Conservation (phyloP, 257 asterid species). For the Voacanga thouarsii region DNA sequence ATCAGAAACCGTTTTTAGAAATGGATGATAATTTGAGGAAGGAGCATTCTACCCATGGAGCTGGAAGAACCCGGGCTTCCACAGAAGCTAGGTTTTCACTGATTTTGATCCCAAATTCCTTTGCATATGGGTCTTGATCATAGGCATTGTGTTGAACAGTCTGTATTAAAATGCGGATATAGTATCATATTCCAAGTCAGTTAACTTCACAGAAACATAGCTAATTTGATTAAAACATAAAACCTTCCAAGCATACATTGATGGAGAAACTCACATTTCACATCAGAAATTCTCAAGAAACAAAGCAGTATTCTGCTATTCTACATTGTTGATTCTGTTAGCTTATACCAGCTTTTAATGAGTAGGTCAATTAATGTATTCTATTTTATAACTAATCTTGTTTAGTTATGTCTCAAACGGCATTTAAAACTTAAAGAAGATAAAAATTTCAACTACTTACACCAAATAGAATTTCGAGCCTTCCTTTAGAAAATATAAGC, state of each 20-base stretch:
- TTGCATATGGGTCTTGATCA: conserved; percentile 89
- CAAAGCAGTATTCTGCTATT: background rate
- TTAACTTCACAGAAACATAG: background rate
- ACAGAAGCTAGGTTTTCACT: conserved; percentile 79
- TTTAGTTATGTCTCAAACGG: background rate
- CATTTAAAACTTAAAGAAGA: background rate
- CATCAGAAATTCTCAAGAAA: background rate
- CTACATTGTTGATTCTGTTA: background rate
- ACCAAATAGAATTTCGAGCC: background rate
- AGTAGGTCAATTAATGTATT: background rate
- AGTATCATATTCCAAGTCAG: conserved; percentile 2
- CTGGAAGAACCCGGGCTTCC: conserved; percentile 99
- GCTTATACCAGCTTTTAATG: background rate
- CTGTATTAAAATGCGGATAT: conserved; percentile 34
- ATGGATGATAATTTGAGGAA: background rate
- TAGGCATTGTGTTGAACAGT: conserved; percentile 85
- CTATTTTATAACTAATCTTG: background rate
- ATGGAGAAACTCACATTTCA: background rate
- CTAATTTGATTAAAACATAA: background rate
- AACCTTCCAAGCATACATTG: background rate
- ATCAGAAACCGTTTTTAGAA: background rate
- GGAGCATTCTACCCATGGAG: conserved; percentile 83
- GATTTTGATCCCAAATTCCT: conserved; percentile 86
- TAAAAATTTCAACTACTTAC: background rate
- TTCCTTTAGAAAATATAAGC: background rate